Base-by-base conservation (phyloP, 1,284 basidiomycete genomes). In the Leccinum solheimii region DNA sequence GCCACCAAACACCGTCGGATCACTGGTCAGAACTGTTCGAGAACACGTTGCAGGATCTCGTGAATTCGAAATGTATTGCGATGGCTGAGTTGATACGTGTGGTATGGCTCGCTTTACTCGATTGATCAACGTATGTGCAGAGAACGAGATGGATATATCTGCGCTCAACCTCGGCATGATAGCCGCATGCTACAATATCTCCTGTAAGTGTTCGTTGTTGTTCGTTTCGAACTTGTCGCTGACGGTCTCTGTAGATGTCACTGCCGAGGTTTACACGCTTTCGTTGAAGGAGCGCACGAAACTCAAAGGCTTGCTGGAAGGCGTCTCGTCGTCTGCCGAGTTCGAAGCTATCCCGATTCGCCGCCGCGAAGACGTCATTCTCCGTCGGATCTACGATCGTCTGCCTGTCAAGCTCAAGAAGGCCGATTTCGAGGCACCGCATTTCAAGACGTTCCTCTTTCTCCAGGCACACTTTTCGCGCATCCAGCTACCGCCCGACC, bases 201-300 rank as follows among this genome's bases (percentile, higher is more conserved):
- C 90, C 43, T 93, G 91, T 90, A 66, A 76, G 87, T 79, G 7
- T 38, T 5, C 1, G 1, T 9, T 11, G 2, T 3, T 19, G 19
- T 16, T 21, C 19, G 23, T 21, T 48, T 13, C 55, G 27, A 13
- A 21, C 7, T 27, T 19, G 2, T 36, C 55, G 14, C 14, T 51
- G 36, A 60, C 16, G 32, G 55, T 19, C 2, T 23, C 13, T n/a
- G 3, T 77, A 85, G 95, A 97, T 76, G 90, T 97, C 66, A 98
- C 95, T 6, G 92, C 98, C 61, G 95, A 98, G 78, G 95, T 97
- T 32, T 99, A 98, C 79, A 95, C 92, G 32, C 83, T 97, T 61
- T 99, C 97, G 10, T 82, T 99, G 65, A 98, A 97, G 75, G 95
- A 97, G 72, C 87, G 90, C 51, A 99, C 97, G n/a, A 99, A 98